These are phyloP conservation scores for Pythium insidiosum DNA, from an alignment of 352 stramenopile species.

Conservation along the genomic window DNA sequence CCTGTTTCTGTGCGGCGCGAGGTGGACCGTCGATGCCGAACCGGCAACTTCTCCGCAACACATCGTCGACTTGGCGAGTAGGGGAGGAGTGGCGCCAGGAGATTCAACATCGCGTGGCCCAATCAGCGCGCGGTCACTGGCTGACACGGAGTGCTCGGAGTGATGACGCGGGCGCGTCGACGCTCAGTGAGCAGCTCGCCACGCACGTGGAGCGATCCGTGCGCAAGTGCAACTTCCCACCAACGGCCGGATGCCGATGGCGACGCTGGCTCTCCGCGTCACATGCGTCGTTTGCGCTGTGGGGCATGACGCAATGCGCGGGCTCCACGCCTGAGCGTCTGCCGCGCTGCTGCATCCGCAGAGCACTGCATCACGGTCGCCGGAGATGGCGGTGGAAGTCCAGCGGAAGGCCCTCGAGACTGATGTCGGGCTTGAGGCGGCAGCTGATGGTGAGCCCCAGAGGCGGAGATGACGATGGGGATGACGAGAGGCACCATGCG, in stretches of 20 bases:
- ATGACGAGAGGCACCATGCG: not conserved
- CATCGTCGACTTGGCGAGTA: too few species aligned
- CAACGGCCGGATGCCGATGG: too few species aligned
- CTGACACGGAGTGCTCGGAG: constrained; percentile 1
- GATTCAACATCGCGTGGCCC: constrained; percentile 13
- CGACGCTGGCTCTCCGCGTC: too few species aligned
- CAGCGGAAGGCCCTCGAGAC: constrained; percentile 2
- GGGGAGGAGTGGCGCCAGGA: too few species aligned
- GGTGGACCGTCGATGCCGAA: too few species aligned
- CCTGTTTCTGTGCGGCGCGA: too few species aligned
- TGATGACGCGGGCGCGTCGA: constrained; percentile 11
- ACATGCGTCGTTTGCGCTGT: too few species aligned
- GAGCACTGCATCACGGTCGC: not conserved
- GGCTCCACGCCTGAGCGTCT: too few species aligned
- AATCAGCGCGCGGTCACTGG: constrained; percentile 13
- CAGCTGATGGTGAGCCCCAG: constrained; percentile 2
- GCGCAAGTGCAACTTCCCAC: too few species aligned
- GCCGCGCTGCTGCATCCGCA: too few species aligned
- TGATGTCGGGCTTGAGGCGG: constrained; percentile 3
- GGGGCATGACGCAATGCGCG: too few species aligned
- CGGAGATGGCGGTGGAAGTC: constrained; percentile 7
- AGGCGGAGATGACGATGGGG: not conserved
- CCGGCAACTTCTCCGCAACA: too few species aligned
- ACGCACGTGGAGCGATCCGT: not conserved
- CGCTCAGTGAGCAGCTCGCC: constrained; percentile 4